Base-by-base conservation (phyloP, 2,329 filamentous ascomycete species). In the Acephala macrosclerotiorum region DNA sequence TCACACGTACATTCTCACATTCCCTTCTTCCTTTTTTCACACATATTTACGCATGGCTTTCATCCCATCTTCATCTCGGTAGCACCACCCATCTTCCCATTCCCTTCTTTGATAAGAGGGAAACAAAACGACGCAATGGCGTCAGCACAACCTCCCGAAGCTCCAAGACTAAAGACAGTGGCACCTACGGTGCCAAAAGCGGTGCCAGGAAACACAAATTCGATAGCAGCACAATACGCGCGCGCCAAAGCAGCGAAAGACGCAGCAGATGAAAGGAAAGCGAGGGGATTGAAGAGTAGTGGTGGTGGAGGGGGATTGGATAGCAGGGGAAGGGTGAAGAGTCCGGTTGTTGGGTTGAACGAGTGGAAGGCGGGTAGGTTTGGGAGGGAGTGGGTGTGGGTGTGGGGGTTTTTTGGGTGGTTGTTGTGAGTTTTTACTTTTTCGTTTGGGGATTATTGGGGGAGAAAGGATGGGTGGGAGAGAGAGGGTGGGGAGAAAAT, bases 191-290 rank as follows among this genome's bases (percentile, higher is more conserved):
- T 71, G n/a, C 74, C 74, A 6, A 71, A 70, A 59, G 68, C 75
- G 22, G 72, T 66, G n/a, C 64, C 71, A 14, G 73, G 75, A n/a
- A 70, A 72, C 51, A 60, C 71, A 18, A 71, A 72, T 20, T 73
- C 72, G 11, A 70, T 75, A 18, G 75, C 75, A 33, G 74, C 75
- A 33, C 75, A 75, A 64, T 75, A 76, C 61, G 73, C 72, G 36
- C 66, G 74, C 18, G 75, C 75, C 4, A 75, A 75, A 68, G 74
- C 72, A 5, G 35, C 68, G 0, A 72, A 75, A 59, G 74, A 75
- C 33, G 72, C 67, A 49, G 69, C 74, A 36, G 72, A 74, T 20
- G 64, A 64, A 29, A 66, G 57, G 40, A 36, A 58, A 42, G 45
- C n/a, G 45, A 49, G 14, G 45, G 45, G 45, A 11, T 25, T 49